Conservation (phyloP, 2,329 filamentous ascomycete species). For the Colletotrichum sp. region DNA sequence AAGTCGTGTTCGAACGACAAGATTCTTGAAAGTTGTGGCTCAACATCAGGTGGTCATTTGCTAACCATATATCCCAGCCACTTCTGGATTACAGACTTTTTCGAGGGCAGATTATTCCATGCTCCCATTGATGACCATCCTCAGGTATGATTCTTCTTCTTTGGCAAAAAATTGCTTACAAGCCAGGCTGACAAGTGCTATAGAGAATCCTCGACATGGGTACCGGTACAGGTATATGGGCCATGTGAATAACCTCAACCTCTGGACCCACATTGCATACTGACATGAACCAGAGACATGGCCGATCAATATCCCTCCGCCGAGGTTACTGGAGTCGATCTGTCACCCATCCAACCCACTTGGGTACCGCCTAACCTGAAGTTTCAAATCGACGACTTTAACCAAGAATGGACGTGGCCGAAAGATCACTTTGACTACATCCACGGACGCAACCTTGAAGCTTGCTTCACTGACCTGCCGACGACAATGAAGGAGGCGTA, state of each 20-base stretch:
- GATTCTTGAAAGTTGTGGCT: neutral
- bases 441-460: constrained; percentile 63
- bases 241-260: constrained; percentile 34
- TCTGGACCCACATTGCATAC: neutral
- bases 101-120: constrained; percentile 38
- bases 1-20: neutral
- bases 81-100: constrained; percentile 24
- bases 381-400: constrained; percentile 40
- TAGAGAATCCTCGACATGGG: constrained; percentile 46
- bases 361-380: constrained; percentile 34
- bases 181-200: too few relatives aligned
- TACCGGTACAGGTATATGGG: constrained; percentile 49
- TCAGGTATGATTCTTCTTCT: neutral
- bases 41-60: fast-evolving
- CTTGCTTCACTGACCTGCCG: constrained; percentile 61
- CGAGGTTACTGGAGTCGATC: constrained; percentile 55
- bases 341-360: constrained; percentile 53
- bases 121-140: constrained; percentile 37
- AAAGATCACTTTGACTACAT: constrained; percentile 59
- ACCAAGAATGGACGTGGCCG: constrained; percentile 46
- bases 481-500: constrained; percentile 56
- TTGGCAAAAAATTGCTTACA: too few relatives aligned
- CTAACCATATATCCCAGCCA: neutral
- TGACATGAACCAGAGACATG: constrained; percentile 47
- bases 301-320: constrained; percentile 47